These are phyloP conservation scores for Diddensiella santjacobensis DNA, from an alignment of 805 yeast genomes.

Conservation along the genomic window DNA sequence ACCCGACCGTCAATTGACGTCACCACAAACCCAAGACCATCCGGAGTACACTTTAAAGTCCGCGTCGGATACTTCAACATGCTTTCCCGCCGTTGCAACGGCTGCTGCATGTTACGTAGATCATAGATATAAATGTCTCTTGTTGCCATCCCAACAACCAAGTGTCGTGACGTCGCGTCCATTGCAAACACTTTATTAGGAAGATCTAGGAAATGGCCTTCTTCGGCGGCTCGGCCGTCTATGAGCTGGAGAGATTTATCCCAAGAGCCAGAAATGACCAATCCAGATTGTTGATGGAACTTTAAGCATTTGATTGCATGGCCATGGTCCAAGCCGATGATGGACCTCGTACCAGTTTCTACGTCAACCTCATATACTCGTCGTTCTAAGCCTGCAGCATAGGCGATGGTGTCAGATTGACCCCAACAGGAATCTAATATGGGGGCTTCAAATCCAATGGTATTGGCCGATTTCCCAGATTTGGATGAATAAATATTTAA, in stretches of 20 bases:
- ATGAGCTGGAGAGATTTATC: conserved; percentile 48
- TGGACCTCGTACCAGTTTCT: conserved; percentile 38
- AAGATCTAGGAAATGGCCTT: conserved; percentile 23
- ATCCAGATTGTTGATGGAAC: conserved; percentile 29
- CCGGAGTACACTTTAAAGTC: conserved; percentile 51
- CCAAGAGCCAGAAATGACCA: conserved; percentile 59
- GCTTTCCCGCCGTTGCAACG: conserved; percentile 52
- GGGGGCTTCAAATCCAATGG: conserved; percentile 32
- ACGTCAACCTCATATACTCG: conserved; percentile 49
- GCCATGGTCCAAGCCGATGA: conserved; percentile 34
- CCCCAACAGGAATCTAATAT: conserved; percentile 32
- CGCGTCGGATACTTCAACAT: conserved; percentile 66
- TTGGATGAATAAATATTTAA: conserved; percentile 41
- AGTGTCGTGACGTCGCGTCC: conserved; percentile 47
- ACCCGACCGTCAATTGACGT: conserved; percentile 82
- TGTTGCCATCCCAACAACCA: conserved; percentile 53
- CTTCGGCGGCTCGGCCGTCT: conserved; percentile 39
- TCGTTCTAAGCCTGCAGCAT: conserved; percentile 54
- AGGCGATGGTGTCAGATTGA: conserved; percentile 31
- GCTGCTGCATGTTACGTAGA: conserved; percentile 41
- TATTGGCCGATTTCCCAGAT: conserved; percentile 15
- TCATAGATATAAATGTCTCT: conserved; percentile 59
- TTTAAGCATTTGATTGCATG: conserved; percentile 40
- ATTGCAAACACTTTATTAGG: conserved; percentile 57
- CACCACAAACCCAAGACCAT: conserved; percentile 55